A percentile compares a stretch with the other conserved stretches of the same genome.
These are phyloP conservation scores for Ascochyta rabiei DNA, from an alignment of 2,329 filamentous ascomycete genomes.

Conservation along the genomic window DNA sequence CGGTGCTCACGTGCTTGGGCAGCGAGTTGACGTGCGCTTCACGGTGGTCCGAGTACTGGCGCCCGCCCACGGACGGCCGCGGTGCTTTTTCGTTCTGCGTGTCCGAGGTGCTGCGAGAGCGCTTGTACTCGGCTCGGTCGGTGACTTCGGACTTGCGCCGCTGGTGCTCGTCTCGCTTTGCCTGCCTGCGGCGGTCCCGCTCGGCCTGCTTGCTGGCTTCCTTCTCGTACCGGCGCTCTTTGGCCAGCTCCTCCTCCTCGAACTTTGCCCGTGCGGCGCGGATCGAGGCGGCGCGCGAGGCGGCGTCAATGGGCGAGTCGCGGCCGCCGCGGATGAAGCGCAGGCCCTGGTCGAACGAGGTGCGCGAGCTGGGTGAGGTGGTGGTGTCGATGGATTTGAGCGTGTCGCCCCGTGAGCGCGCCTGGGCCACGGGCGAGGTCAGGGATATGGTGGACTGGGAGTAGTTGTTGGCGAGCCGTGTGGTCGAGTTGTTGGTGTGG, in stretches of 20 bases:
- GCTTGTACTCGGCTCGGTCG: slow-evolving; percentile 36
- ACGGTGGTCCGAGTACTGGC: slow-evolving; percentile 48
- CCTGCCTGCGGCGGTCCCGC: slow-evolving; percentile 52
- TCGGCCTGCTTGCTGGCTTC: slow-evolving; percentile 56
- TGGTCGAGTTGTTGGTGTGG: slow-evolving; percentile 49
- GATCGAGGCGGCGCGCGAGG: slow-evolving; percentile 61
- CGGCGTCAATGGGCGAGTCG: slow-evolving; percentile 56
- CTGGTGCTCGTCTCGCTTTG: slow-evolving; percentile 52
- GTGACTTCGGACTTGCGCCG: slow-evolving; percentile 50
- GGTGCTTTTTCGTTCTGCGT: slow-evolving; percentile 38
- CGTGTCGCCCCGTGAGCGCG: slow-evolving; percentile 57
- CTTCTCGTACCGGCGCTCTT: slow-evolving; percentile 60
- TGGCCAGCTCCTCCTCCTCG: slow-evolving; percentile 64
- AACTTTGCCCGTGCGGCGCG: slow-evolving; percentile 63
- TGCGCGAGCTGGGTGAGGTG: slow-evolving; percentile 59
- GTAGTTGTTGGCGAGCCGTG: slow-evolving; percentile 54
- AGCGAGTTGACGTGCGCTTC: slow-evolving; percentile 44
- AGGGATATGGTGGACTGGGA: slow-evolving; percentile 60
- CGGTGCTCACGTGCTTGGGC: slow-evolving; percentile 39
- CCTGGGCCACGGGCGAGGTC: slow-evolving; percentile 48
- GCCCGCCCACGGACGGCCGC: slow-evolving; percentile 41
- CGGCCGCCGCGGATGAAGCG: slow-evolving; percentile 57
- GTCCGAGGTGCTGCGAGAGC: slow-evolving; percentile 41
- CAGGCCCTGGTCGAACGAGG: slow-evolving; percentile 63
- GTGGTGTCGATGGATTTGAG: slow-evolving; percentile 56